Percentiles rank a stretch among this genome's conserved stretches.
These are phyloP conservation scores for Fusarium albosuccineum DNA, from an alignment of 2,329 filamentous ascomycete species.

Conservation along the genomic window DNA sequence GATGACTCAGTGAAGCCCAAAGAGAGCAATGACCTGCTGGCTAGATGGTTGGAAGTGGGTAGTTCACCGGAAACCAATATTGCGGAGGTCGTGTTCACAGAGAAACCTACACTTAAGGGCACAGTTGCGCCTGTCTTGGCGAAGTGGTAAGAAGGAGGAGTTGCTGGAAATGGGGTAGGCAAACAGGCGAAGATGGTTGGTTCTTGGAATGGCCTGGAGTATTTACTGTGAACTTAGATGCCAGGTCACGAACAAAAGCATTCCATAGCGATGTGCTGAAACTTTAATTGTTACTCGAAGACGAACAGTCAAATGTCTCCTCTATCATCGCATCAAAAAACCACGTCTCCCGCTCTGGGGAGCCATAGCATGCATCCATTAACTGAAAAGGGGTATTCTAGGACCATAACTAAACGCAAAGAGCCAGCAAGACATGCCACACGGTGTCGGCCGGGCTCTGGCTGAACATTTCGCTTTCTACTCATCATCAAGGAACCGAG, in stretches of 20 bases:
- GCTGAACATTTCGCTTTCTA: slow-evolving; percentile 35
- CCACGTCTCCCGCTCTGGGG: slow-evolving; percentile 1
- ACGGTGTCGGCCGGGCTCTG: neutral
- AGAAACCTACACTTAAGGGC: slow-evolving; percentile 62
- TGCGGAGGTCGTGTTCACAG: slow-evolving; percentile 63
- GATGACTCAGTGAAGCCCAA: slow-evolving; percentile 83
- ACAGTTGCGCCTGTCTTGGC: slow-evolving; percentile 63
- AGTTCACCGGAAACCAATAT: slow-evolving; percentile 59
- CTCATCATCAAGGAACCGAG: slow-evolving; percentile 91
- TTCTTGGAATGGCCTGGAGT: neutral
- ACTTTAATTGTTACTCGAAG: neutral
- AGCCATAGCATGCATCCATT: slow-evolving; percentile 5
- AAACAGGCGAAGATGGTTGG: neutral
- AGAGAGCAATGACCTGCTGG: slow-evolving; percentile 90
- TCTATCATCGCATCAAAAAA: neutral
- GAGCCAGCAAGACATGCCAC: neutral
- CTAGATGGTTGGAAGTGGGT: slow-evolving; percentile 76
- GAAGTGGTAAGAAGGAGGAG: slow-evolving; percentile 51
- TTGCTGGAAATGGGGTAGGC: neutral
- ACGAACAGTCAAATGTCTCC: neutral
- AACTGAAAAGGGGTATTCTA: slow-evolving; percentile 33
- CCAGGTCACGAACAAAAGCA: neutral
- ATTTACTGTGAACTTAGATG: neutral
- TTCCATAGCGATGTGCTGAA: neutral
- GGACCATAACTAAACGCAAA: slow-evolving; percentile 9